phyloP scores from a whole-genome alignment of 148 eudicot species.

The Dysphania ambrosioides region DNA sequence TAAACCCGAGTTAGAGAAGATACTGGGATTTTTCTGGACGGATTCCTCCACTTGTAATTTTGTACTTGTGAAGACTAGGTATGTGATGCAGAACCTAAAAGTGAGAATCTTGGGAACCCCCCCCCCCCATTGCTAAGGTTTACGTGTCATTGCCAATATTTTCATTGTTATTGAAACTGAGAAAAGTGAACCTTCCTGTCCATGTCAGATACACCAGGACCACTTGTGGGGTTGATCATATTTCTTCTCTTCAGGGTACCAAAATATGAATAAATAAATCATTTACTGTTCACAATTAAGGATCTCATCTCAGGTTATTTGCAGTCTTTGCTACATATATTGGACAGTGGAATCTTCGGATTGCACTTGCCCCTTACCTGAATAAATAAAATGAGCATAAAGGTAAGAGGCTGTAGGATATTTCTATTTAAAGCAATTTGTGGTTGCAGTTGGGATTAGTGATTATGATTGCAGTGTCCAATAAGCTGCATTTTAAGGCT shows the following conservation, averaged over 20 bases:
- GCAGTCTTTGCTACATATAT: background rate
- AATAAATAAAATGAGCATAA: background rate
- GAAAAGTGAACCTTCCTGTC: background rate
- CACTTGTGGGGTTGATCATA: background rate
- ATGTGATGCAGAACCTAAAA: conserved; percentile 13
- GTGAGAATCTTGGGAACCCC: background rate
- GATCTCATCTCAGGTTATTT: background rate
- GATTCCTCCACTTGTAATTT: conserved; percentile 82
- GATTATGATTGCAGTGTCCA: background rate
- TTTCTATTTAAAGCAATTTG: background rate
- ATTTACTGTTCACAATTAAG: background rate
- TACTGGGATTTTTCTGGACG: conserved; percentile 96
- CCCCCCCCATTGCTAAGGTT: background rate
- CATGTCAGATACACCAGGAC: background rate
- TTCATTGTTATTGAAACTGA: background rate
- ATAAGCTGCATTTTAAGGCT: background rate
- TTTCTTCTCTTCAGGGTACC: background rate
- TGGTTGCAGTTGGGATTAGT: background rate
- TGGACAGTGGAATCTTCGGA: background rate
- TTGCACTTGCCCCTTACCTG: background rate
- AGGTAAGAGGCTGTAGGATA: background rate
- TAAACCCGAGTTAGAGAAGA: conserved; percentile 64
- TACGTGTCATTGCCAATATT: background rate
- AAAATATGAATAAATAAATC: background rate
- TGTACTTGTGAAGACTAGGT: conserved; percentile 87